A percentile compares a stretch with the other conserved stretches of the same genome.
phyloP scores from a whole-genome alignment of 148 eudicot genomes.

The Rhododendron williamsianum region DNA sequence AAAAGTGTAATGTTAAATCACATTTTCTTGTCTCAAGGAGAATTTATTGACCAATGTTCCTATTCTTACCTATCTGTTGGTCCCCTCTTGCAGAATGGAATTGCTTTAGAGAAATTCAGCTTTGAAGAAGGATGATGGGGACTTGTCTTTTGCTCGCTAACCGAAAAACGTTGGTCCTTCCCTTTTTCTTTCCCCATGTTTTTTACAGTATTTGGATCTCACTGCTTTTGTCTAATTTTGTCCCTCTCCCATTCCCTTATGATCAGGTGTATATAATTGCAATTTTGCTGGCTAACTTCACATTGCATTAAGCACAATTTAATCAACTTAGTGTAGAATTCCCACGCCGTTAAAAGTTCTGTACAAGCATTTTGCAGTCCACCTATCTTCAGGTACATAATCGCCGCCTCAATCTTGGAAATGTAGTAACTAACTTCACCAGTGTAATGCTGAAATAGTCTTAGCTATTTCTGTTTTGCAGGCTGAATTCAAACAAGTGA shows the following conservation, averaged over 20 bases:
- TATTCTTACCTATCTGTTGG: slow-evolving; percentile 24
- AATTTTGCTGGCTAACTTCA: slow-evolving; percentile 34
- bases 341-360: not conserved
- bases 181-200: slow-evolving; percentile 11
- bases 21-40: not conserved
- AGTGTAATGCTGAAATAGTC: not conserved
- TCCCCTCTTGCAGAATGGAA: slow-evolving; percentile 47
- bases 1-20: slow-evolving; percentile 1
- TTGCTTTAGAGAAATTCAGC: slow-evolving; percentile 33
- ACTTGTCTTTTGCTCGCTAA: slow-evolving; percentile 41
- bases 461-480: slow-evolving; percentile 14
- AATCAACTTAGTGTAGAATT: slow-evolving; percentile 3
- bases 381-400: slow-evolving; percentile 6
- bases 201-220: slow-evolving; percentile 1
- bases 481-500: slow-evolving; percentile 14
- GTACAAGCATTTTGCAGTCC: not conserved
- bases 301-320: slow-evolving; percentile 3
- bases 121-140: slow-evolving; percentile 46
- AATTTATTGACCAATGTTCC: slow-evolving; percentile 19
- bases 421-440: not conserved
- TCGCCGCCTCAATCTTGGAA: not conserved
- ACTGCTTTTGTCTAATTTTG: slow-evolving; percentile 16
- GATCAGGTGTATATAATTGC: slow-evolving; percentile 46
- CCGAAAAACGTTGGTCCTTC: slow-evolving; percentile 45
- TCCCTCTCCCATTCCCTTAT: slow-evolving; percentile 14